These are phyloP conservation scores for Coemansia sp. DNA, from an alignment of 192 early-diverging fungal species.

Conservation along the genomic window DNA sequence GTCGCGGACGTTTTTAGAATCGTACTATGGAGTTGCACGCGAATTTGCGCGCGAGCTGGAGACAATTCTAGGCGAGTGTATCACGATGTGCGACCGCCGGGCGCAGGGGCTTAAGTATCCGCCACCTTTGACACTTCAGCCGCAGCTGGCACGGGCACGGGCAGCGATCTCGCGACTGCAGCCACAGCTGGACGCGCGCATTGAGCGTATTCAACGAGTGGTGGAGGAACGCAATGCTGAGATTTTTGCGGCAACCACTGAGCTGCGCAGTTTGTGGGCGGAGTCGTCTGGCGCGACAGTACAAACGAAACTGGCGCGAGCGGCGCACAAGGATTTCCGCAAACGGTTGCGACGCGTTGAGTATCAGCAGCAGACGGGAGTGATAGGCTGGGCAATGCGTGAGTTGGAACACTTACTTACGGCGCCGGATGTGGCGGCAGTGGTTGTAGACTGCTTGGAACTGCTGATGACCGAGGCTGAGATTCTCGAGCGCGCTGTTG, in stretches of 20 bases:
- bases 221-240: conserved; percentile 52
- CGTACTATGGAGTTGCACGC: conserved; percentile 57
- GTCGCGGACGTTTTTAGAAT: conserved; percentile 57
- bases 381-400: conserved; percentile 58
- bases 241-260: conserved; percentile 43
- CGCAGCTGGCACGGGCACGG: conserved; percentile 42
- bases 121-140: conserved; percentile 50
- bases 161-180: conserved; percentile 35
- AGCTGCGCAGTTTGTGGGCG: conserved; percentile 31
- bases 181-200: conserved; percentile 47
- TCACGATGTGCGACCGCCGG: conserved; percentile 56
- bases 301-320: conserved; percentile 58
- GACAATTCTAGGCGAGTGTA: conserved; percentile 56
- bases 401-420: conserved; percentile 61
- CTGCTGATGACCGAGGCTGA: conserved; percentile 75
- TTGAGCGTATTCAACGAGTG: conserved; percentile 41
- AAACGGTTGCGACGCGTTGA: conserved; percentile 66
- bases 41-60: conserved; percentile 58
- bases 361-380: conserved; percentile 58
- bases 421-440: conserved; percentile 56
- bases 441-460: conserved; percentile 63
- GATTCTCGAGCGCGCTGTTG: conserved; percentile 63
- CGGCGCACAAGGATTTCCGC: conserved; percentile 68
- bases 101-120: conserved; percentile 56
- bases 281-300: conserved; percentile 58